Conservation (phyloP, 1,284 basidiomycete genomes). For the Peniophora sp. region DNA sequence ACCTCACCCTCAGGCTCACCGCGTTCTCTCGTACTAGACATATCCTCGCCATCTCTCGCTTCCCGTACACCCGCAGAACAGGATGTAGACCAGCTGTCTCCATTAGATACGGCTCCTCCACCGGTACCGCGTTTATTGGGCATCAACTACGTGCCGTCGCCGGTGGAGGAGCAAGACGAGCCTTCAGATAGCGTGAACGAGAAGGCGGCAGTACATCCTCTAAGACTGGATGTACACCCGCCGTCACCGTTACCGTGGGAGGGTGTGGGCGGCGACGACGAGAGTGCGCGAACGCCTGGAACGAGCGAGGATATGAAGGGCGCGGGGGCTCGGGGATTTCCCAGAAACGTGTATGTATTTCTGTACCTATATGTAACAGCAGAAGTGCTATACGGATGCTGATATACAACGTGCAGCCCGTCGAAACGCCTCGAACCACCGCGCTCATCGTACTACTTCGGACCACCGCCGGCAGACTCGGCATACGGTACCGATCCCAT, state of each 20-base stretch:
- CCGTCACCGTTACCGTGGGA: conserved; percentile 58
- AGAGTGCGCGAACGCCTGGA: conserved; percentile 1
- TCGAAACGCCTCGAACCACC: conserved; percentile 41
- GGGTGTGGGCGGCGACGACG: conserved; percentile 33
- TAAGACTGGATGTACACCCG: conserved; percentile 27
- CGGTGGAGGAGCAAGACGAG: conserved; percentile 4
- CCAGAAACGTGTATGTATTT: no score
- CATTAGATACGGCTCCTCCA: conserved; percentile 1
- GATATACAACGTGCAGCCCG: conserved; percentile 7
- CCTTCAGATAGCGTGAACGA: conserved; percentile 15
- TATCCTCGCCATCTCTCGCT: not conserved
- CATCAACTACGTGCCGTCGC: conserved; percentile 10
- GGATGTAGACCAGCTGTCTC: conserved; percentile 1
- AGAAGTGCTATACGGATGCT: conserved; percentile 2
- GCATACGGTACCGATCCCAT: conserved; percentile 70
- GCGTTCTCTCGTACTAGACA: not conserved
- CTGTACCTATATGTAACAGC: conserved; percentile 12
- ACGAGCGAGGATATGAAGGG: conserved; percentile 7
- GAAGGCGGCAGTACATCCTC: conserved; percentile 18
- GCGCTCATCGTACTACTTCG: conserved; percentile 75
- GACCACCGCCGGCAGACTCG: conserved; percentile 64
- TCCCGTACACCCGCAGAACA: not conserved
- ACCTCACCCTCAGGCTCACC: not conserved
- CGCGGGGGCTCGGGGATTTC: no score
- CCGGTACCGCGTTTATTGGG: conserved; percentile 7